Base-by-base conservation (phyloP, 164 flowering plant species). In the Stephania yunnanensis region DNA sequence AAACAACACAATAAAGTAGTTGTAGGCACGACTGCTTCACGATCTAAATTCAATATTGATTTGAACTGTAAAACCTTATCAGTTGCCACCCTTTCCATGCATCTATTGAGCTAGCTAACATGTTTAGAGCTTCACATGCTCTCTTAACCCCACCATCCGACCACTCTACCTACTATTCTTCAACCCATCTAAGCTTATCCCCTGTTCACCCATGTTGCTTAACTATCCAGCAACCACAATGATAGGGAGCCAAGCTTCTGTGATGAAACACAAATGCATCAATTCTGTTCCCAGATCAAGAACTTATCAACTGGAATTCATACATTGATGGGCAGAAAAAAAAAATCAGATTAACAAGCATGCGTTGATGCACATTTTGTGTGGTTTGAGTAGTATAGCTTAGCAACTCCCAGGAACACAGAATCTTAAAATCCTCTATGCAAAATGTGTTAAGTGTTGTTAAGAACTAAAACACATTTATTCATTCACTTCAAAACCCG, bases 1-100 rank as follows among this genome's bases (percentile, higher is more conserved):
- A 36, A 36, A 58, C n/a, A 58, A n/a, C 11, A 67, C 13, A 67
- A 29, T 1, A 29, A 67, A 7, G 36, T 42, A 67, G 44, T 70
- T 55, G 58, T 29, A 70, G 58, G 58, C 73, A 70, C 73, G 53
- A 70, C 61, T 70, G 52, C 4, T 46, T 70, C 73, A 70, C 53
- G 55, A 69, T 69, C 71, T 69, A 19, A 10, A 2, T 50, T 50
- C 55, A 50, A 50, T 10, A 50, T 50, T 50, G 55, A 50, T 50
- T 50, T 50, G 15, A 50, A 50, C 55, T 50, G 15, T 10, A 50
- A 50, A 50, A 50, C 55, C 55, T 50, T 68, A 19, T 68, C 22
- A 30, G 2, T 58, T 58, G 64, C 64, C 64, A 58, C 68, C 36
- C 68, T 29, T 65, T 65, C 30, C 22, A 65, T 22, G 68, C 36